Conservation (phyloP, 768 basidiomycete species). For the Macrolepiota dolichaula region DNA sequence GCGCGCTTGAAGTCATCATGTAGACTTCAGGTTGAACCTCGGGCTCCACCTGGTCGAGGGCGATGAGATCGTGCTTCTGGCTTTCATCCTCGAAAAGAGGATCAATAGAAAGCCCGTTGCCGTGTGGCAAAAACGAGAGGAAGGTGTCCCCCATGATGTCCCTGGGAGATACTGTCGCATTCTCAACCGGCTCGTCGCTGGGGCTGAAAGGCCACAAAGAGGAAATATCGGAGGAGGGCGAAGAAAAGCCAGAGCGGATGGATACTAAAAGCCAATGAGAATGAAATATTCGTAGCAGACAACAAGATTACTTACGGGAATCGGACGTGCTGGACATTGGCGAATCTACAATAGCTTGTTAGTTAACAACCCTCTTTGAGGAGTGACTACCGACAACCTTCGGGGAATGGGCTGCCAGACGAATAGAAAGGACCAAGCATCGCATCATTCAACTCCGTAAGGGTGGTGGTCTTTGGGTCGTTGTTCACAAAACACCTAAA, state of each 20-base stretch:
- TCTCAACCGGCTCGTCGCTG: background rate
- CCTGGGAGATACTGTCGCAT: background rate
- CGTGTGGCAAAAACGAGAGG: background rate
- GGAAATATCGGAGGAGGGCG: background rate
- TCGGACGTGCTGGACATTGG: background rate
- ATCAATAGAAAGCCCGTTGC: background rate
- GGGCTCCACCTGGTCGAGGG: background rate
- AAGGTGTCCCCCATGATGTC: background rate
- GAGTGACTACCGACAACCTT: background rate
- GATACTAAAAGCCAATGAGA: background rate
- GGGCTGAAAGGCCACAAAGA: background rate
- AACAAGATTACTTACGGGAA: background rate
- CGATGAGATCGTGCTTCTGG: background rate
- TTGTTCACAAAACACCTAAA: background rate
- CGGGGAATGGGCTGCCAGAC: background rate
- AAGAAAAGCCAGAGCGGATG: background rate
- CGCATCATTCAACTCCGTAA: background rate
- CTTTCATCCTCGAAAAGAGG: constrained; percentile 4
- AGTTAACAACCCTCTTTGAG: background rate
- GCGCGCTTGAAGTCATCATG: background rate
- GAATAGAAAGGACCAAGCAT: background rate
- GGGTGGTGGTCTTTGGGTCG: background rate
- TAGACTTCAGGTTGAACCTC: background rate
- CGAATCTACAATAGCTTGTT: background rate
- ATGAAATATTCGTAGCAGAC: background rate